These are phyloP conservation scores for Diplodia scrobiculata DNA, from an alignment of 2,329 filamentous ascomycete genomes.

Conservation along the genomic window DNA sequence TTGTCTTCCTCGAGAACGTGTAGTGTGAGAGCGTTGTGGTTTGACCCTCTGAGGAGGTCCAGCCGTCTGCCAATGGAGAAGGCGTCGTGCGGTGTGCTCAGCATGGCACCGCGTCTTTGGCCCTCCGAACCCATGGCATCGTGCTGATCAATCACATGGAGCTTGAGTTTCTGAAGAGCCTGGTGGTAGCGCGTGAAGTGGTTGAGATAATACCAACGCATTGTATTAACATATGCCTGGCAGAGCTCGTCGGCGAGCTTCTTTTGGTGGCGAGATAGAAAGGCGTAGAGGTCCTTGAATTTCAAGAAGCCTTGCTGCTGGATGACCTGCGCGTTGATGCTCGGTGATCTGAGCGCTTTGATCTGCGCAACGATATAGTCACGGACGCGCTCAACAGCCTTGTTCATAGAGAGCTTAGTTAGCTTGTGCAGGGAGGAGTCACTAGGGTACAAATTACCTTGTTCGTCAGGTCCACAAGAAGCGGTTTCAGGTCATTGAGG, in stretches of 20 bases:
- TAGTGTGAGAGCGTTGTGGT: conserved; percentile 76
- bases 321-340: conserved; percentile 95
- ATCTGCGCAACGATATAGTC: conserved; percentile 95
- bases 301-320: conserved; percentile 88
- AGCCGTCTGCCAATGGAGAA: conserved; percentile 86
- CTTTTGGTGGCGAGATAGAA: conserved; percentile 78
- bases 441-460: conserved; percentile 58
- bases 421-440: neutral
- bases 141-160: conserved; percentile 79
- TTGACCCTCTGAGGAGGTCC: conserved; percentile 74
- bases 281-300: conserved; percentile 85
- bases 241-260: conserved; percentile 86
- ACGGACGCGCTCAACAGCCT: conserved; percentile 84
- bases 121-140: conserved; percentile 80
- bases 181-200: conserved; percentile 87
- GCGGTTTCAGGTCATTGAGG: conserved; percentile 77
- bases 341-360: conserved; percentile 88
- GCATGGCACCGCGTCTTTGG: conserved; percentile 57
- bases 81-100: conserved; percentile 69
- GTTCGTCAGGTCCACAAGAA: conserved; percentile 79
- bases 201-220: conserved; percentile 96
- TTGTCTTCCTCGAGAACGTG: conserved; percentile 91
- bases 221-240: conserved; percentile 94
- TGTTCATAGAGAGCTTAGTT: neutral
- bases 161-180: conserved; percentile 78